These are phyloP conservation scores for Teunomyces panamensis DNA, from an alignment of 805 yeast genomes.

Conservation along the genomic window DNA sequence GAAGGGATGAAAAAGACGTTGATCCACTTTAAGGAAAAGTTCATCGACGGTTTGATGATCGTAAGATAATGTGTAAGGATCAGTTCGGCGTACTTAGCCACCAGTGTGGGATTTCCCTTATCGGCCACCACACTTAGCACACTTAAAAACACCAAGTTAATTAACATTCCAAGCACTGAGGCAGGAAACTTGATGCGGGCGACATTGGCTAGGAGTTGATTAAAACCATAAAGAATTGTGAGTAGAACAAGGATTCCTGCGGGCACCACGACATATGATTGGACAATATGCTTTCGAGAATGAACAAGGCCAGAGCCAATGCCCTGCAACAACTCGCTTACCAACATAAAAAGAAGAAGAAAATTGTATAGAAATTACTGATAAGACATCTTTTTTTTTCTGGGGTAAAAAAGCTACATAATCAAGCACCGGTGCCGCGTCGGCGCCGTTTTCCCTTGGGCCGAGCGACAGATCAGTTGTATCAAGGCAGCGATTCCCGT, in stretches of 20 bases:
- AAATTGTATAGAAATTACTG: background rate
- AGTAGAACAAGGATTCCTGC: slow-evolving; percentile 47
- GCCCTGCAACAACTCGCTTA: slow-evolving; percentile 20
- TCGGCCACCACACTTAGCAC: slow-evolving; percentile 25
- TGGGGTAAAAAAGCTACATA: background rate
- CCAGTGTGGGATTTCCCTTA: slow-evolving; percentile 10
- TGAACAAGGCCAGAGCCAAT: slow-evolving; percentile 30
- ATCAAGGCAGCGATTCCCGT: background rate
- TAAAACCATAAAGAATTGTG: slow-evolving; percentile 50
- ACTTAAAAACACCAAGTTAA: slow-evolving; percentile 49
- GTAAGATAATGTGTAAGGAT: slow-evolving; percentile 29
- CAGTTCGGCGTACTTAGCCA: slow-evolving; percentile 16
- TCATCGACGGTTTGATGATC: slow-evolving; percentile 58
- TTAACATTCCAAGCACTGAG: slow-evolving; percentile 67
- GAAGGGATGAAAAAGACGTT: slow-evolving; percentile 77
- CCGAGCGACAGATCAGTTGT: background rate
- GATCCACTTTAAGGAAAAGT: slow-evolving; percentile 73
- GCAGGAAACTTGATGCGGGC: slow-evolving; percentile 58
- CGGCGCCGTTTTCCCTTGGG: background rate
- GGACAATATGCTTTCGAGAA: slow-evolving; percentile 32
- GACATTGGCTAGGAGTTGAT: slow-evolving; percentile 43
- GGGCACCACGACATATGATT: slow-evolving; percentile 47
- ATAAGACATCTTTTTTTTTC: background rate
- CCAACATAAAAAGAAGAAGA: background rate
- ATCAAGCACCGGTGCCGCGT: background rate